Evolutionary conservation across 495 filamentous ascomycete genomes (phyloP), one percentile per base, ranked within the genome.

Genomic region (Lophiotrema nucula): DNA sequence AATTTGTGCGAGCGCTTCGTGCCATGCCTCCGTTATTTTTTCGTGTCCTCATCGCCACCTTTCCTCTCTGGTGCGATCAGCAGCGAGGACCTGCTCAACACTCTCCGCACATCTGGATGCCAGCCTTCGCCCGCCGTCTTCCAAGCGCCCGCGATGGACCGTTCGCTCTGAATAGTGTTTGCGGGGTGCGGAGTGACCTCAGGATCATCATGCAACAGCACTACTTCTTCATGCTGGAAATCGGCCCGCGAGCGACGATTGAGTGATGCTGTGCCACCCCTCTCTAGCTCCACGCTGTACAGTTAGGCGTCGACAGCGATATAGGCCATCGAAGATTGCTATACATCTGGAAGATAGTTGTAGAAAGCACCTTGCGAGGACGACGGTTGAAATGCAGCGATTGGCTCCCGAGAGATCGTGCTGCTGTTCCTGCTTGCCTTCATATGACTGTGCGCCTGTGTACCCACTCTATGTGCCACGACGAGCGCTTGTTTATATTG

Each of bases 391-490:
- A n/a, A n/a, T n/a, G n/a, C n/a, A n/a, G n/a, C n/a, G n/a, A n/a
- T n/a, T n/a, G n/a, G n/a, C n/a, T n/a, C n/a, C n/a, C n/a, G n/a
- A n/a, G n/a, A n/a, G n/a, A n/a, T n/a, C n/a, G n/a, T n/a, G n/a
- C n/a, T n/a, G n/a, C n/a, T n/a, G n/a, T n/a, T n/a, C n/a, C 8
- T 35, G 31, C 31, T 35, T 15, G 31, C 31, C n/a, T 35, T 8
- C 15, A 46, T 52, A 35, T 53, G 56, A 37, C 47, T 51, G 33
- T 39, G 21, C 18, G 11, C 35, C 39, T 28, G 56, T 31, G 1
- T 1, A 13, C n/a, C 33, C 45, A 56, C 58, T 62, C 51, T 62
- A 62, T 16, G 52, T 62, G 58, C 58, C 45, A 56, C 58, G 51
- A 25, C 27, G 28, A 38, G 46, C 52, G 51, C 51, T 6, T 56